Conservation (phyloP, 2,329 filamentous ascomycete genomes). For the Rhynchosporium graminicola region DNA sequence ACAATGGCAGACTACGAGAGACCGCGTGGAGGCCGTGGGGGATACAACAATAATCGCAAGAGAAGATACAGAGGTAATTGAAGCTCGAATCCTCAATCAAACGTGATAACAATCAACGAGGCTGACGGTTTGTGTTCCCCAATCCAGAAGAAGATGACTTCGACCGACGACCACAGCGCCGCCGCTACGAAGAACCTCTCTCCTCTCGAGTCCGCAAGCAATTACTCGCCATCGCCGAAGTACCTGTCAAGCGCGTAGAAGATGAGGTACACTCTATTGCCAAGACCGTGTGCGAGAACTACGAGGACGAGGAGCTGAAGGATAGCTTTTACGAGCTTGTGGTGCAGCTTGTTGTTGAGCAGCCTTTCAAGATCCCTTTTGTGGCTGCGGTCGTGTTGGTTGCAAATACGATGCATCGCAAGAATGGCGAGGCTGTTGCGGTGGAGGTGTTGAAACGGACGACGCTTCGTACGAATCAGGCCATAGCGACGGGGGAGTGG, state of each 20-base stretch:
- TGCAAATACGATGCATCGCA: slow-evolving; percentile 67
- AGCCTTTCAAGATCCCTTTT: slow-evolving; percentile 97
- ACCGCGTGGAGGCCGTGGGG: slow-evolving; percentile 40
- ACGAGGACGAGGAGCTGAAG: slow-evolving; percentile 79
- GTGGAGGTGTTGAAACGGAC: slow-evolving; percentile 68
- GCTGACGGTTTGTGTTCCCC: slow-evolving; percentile 31
- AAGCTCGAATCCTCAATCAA: neutral
- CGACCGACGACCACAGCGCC: slow-evolving; percentile 71
- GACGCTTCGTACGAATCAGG: slow-evolving; percentile 62
- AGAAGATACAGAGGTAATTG: slow-evolving; percentile 73
- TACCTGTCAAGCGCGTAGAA: slow-evolving; percentile 73
- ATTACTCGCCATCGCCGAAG: slow-evolving; percentile 79
- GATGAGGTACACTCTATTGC: slow-evolving; percentile 77
- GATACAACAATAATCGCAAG: slow-evolving; percentile 68
- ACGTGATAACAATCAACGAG: slow-evolving; percentile 23
- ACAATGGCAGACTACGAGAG: slow-evolving; percentile 55
- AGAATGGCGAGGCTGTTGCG: slow-evolving; percentile 74
- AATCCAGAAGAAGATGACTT: slow-evolving; percentile 72
- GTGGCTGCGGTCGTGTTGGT: slow-evolving; percentile 80
- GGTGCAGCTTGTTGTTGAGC: slow-evolving; percentile 79
- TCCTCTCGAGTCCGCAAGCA: slow-evolving; percentile 74
- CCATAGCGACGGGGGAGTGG: slow-evolving; percentile 76
- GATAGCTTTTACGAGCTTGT: slow-evolving; percentile 71
- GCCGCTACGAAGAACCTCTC: slow-evolving; percentile 72
- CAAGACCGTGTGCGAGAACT: slow-evolving; percentile 76